Conservation (phyloP, 2,329 filamentous ascomycete species). For the Plectosphaerella cucumerina region DNA sequence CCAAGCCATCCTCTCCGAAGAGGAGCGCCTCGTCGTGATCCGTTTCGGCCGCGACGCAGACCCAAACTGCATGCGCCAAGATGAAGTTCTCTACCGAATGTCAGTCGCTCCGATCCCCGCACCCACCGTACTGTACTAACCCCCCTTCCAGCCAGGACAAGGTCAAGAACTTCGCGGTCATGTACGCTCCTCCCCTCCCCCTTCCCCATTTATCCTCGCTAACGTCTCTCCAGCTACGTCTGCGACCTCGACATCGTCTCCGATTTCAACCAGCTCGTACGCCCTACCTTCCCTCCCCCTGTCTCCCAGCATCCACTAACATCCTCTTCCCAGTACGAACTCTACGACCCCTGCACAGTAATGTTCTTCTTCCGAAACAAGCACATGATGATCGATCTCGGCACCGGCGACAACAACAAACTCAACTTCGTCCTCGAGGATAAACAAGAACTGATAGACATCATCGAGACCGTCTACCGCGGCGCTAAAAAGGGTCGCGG, state of each 20-base stretch:
- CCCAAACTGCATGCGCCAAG: slow-evolving; percentile 69
- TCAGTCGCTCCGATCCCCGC: slow-evolving; percentile 35
- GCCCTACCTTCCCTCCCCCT: slow-evolving; percentile 9
- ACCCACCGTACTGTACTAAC: not conserved
- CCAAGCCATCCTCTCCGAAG: slow-evolving; percentile 51
- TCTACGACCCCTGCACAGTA: slow-evolving; percentile 88
- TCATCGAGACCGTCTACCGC: slow-evolving; percentile 95
- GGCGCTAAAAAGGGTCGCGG: slow-evolving; percentile 98
- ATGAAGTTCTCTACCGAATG: slow-evolving; percentile 92
- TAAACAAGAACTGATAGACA: slow-evolving; percentile 98
- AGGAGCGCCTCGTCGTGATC: slow-evolving; percentile 89
- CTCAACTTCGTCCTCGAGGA: slow-evolving; percentile 82
- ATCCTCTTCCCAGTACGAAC: slow-evolving; percentile 34
- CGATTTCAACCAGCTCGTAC: slow-evolving; percentile 77
- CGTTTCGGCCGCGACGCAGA: slow-evolving; percentile 88
- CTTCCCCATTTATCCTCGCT: not conserved
- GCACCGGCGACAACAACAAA: slow-evolving; percentile 98
- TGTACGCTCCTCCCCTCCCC: slow-evolving; percentile 53
- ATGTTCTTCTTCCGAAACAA: slow-evolving; percentile 99
- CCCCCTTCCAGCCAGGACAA: slow-evolving; percentile 46
- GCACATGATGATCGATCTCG: slow-evolving; percentile 98
- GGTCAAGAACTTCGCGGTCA: slow-evolving; percentile 88
- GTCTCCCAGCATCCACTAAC: slow-evolving; percentile 5
- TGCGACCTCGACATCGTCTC: slow-evolving; percentile 90
- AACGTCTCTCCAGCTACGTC: slow-evolving; percentile 31